Conservation (phyloP, 805 yeast species). For the Naumovozyma baii region DNA sequence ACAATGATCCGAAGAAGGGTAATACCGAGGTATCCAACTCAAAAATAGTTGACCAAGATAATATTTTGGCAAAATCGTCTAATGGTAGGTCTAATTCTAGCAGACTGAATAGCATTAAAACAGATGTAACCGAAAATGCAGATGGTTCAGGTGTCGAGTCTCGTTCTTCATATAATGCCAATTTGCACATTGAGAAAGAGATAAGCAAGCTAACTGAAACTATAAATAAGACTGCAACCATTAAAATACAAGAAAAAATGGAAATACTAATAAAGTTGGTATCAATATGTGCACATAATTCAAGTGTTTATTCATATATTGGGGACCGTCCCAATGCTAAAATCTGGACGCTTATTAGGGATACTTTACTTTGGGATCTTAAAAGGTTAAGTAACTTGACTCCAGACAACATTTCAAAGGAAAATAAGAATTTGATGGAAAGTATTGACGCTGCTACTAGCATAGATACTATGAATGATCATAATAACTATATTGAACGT, state of each 20-base stretch:
- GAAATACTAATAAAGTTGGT: conserved; percentile 21
- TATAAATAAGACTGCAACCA: conserved; percentile 1
- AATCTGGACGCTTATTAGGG: conserved; percentile 27
- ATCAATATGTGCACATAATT: conserved; percentile 26
- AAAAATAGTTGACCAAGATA: not conserved
- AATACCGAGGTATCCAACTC: not conserved
- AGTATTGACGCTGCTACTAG: not conserved
- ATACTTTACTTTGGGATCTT: conserved; percentile 28
- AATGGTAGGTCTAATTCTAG: not conserved
- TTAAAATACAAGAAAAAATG: conserved; percentile 10
- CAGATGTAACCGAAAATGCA: not conserved
- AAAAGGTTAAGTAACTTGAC: conserved; percentile 8
- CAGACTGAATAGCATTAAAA: not conserved
- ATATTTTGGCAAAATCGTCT: not conserved
- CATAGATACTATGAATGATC: not conserved
- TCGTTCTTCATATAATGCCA: not conserved
- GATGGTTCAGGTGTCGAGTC: not conserved
- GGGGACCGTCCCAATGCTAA: conserved; percentile 26
- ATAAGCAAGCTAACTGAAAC: conserved; percentile 8
- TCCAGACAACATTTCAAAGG: not conserved
- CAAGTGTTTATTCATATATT: conserved; percentile 23
- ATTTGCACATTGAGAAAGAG: not conserved
- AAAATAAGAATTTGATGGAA: not conserved
- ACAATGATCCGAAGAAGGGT: conserved; percentile 4
- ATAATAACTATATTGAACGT: no score